Conservation (phyloP, 768 basidiomycete species). For the Mycena albidolilacea region DNA sequence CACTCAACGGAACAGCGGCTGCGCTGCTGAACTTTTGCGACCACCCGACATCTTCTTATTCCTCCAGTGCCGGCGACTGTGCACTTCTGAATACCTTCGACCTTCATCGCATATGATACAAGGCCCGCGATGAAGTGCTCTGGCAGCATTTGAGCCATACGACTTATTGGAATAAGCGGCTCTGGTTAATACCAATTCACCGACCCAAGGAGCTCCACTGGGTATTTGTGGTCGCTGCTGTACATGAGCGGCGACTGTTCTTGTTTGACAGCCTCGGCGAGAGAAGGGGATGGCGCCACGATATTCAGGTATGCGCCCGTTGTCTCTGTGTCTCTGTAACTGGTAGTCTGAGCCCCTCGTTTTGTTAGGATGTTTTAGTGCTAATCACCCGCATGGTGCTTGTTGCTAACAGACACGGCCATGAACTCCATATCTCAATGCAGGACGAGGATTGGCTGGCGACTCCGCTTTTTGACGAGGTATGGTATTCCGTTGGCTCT, state of each 20-base stretch:
- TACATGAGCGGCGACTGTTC: slow-evolving; percentile 32
- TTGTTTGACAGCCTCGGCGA: slow-evolving; percentile 52
- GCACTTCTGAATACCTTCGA: slow-evolving; percentile 42
- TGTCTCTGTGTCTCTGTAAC: background rate
- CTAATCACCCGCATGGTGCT: background rate
- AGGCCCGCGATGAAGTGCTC: slow-evolving; percentile 34
- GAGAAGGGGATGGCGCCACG: slow-evolving; percentile 14
- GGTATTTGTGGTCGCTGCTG: slow-evolving; percentile 47
- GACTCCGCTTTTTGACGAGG: background rate
- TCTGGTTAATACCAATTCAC: slow-evolving; percentile 58
- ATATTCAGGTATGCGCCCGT: background rate
- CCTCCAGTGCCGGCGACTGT: background rate
- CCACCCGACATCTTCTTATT: background rate
- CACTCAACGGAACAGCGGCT: slow-evolving; percentile 45
- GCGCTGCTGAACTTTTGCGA: slow-evolving; percentile 35
- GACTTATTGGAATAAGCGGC: slow-evolving; percentile 48
- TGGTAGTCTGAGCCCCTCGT: background rate
- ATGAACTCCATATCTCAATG: background rate
- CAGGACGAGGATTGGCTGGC: background rate
- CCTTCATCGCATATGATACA: slow-evolving; percentile 38
- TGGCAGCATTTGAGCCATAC: slow-evolving; percentile 40
- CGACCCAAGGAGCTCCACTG: slow-evolving; percentile 46
- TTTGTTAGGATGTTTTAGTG: background rate
- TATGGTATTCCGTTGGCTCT: background rate
- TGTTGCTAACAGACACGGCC: background rate